Base-by-base conservation (phyloP, 140 eudicot species). In the Bidens hawaiensis region DNA sequence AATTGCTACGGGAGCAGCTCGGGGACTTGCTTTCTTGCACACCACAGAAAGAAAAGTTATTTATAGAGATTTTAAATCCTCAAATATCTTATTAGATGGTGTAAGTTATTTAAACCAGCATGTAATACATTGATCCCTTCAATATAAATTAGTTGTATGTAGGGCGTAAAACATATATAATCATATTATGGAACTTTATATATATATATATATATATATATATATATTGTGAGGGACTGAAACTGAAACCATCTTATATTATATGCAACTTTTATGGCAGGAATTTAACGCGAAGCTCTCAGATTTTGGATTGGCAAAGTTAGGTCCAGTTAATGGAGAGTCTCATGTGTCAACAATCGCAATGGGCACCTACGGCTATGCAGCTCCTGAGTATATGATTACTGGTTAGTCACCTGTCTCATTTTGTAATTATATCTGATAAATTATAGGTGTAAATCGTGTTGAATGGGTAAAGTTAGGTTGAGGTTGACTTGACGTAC, bases 1-100 rank as follows among this genome's bases (percentile, higher is more conserved):
- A 65, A 75, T 79, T 28, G 81, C 75, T 15, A 60, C 70, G 4
- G 84, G 76, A 40, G 84, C 75, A 52, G 81, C 84, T 48, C 67
- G 67, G 28, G 75, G 81, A 50, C 75, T 79, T 56, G 75, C 75
- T 33, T 80, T 71, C 49, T 53, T 80, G 64, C 85, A 80, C 34
- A 62, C 62, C 3, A 27, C 71, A 0, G 79, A 80, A 72, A 76
- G 50, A 21, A 52, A 69, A 46, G 70, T 72, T 40, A 71, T 71
- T 26, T 73, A 11, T 14, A 68, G 79, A 45, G 76, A 68, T 28
- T 61, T 78, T 16, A 78, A 64, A 23, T 26, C 83, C 36, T 64
- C 76, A 6, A 73, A 73, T 48, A 68, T 78, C 15, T 49, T 78
- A 52, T 30, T 78, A 62, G 83, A 78, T 30, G 60, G 31, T 73